phyloP scores from a whole-genome alignment of 164 flowering plant genomes.

The Tetrastigma voinierianum region DNA sequence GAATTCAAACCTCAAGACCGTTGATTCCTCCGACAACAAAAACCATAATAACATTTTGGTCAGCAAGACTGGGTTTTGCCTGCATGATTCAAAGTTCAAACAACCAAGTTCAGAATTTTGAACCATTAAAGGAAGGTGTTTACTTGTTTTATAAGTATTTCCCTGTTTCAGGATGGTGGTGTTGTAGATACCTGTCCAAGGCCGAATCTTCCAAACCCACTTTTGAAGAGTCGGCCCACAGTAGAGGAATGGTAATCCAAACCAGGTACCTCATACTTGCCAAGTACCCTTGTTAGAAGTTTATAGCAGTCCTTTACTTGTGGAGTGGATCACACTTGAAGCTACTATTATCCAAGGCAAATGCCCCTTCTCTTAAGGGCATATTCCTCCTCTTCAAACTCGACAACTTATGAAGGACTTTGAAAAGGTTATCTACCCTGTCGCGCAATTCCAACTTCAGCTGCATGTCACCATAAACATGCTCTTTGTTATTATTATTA shows the following conservation, averaged over 20 bases:
- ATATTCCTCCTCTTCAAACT: slow-evolving; percentile 45
- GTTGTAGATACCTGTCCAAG: slow-evolving; percentile 75
- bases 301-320: slow-evolving; percentile 62
- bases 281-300: slow-evolving; percentile 56
- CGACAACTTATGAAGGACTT: slow-evolving; percentile 74
- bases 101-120: slow-evolving; percentile 3
- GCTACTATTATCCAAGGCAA: slow-evolving; percentile 39
- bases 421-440: slow-evolving; percentile 84
- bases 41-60: slow-evolving; percentile 76
- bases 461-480: slow-evolving; percentile 70
- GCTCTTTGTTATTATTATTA: slow-evolving; percentile 34
- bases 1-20: slow-evolving; percentile 67
- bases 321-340: slow-evolving; percentile 43
- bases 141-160: no score
- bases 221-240: slow-evolving; percentile 89
- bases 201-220: slow-evolving; percentile 97
- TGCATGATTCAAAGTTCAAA: slow-evolving; percentile 25
- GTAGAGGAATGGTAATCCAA: slow-evolving; percentile 92
- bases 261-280: slow-evolving; percentile 72
- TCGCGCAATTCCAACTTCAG: slow-evolving; percentile 88
- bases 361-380: slow-evolving; percentile 38
- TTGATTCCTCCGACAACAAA: slow-evolving; percentile 92
- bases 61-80: slow-evolving; percentile 90
- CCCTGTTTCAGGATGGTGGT: neutral
- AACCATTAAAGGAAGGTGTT: neutral